These are phyloP conservation scores for Xylariaceae sp. DNA, from an alignment of 2,329 filamentous ascomycete species.

Conservation along the genomic window DNA sequence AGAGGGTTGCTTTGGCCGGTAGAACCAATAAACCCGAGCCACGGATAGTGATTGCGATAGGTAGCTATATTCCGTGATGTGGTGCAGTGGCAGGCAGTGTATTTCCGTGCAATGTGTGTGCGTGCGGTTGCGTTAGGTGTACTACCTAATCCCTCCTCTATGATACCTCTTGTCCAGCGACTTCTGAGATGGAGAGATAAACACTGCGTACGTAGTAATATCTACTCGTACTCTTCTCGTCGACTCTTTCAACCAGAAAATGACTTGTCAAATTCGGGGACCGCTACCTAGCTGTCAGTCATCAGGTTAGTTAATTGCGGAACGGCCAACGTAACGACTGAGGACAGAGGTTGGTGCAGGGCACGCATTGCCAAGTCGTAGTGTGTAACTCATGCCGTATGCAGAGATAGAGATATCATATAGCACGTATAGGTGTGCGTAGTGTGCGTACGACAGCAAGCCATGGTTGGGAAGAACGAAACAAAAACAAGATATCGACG, in stretches of 20 bases:
- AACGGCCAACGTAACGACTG: neutral
- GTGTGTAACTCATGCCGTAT: neutral
- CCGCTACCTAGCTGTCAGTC: neutral
- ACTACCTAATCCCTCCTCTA: too few relatives aligned
- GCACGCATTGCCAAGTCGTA: neutral
- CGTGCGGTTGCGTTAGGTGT: neutral
- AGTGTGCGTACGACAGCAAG: neutral
- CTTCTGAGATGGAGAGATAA: neutral
- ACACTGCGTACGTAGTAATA: neutral
- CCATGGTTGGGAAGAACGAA: neutral
- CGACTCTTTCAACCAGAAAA: neutral
- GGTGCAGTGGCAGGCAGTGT: neutral
- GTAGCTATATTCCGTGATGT: slow-evolving; percentile 4
- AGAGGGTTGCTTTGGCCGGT: slow-evolving; percentile 15
- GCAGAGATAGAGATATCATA: neutral
- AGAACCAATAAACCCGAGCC: slow-evolving; percentile 22
- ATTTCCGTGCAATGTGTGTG: neutral
- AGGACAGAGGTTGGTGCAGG: neutral
- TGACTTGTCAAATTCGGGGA: neutral
- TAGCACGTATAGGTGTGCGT: neutral
- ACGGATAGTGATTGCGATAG: slow-evolving; percentile 16
- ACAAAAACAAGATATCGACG: neutral
- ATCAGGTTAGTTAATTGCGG: neutral
- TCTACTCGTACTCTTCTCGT: neutral
- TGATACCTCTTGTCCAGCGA: neutral